These are phyloP conservation scores for Populus pruinosa DNA, from an alignment of 345 rosid genomes.

Conservation along the genomic window DNA sequence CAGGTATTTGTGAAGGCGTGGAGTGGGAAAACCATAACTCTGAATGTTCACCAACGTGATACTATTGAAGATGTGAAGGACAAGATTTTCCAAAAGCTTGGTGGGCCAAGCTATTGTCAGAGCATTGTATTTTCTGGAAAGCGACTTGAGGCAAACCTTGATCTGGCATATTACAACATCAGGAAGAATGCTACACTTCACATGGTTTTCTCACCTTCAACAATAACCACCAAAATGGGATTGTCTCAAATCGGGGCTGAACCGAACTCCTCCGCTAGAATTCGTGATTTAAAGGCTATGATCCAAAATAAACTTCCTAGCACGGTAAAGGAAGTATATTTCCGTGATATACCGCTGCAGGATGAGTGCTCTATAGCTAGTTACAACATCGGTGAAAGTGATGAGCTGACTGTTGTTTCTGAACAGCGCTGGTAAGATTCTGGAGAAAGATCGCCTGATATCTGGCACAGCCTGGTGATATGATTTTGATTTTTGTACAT, in stretches of 20 bases:
- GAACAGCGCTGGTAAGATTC: too few relatives aligned
- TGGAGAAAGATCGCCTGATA: too few relatives aligned
- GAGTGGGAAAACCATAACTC: conserved; percentile 32
- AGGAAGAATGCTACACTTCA: conserved; percentile 27
- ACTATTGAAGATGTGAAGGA: conserved; percentile 20
- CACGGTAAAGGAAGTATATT: conserved; percentile 10
- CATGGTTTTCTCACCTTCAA: conserved; percentile 5
- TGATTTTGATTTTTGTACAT: too few relatives aligned
- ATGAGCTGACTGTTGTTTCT: not conserved
- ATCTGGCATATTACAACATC: conserved; percentile 30
- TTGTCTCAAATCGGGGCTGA: not conserved
- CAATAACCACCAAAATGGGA: not conserved
- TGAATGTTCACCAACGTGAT: conserved; percentile 18
- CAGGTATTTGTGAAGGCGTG: conserved; percentile 36
- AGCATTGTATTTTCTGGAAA: conserved; percentile 25
- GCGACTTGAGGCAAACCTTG: conserved; percentile 10
- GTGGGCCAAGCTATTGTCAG: not conserved
- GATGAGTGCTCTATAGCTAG: conserved; percentile 3
- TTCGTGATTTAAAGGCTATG: conserved; percentile 5
- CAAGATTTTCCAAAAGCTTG: conserved; percentile 15
- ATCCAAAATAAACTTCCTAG: not conserved
- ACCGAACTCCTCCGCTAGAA: not conserved
- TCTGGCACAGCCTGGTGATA: too few relatives aligned
- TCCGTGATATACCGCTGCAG: not conserved
- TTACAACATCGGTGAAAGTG: not conserved